Percentiles rank a stretch among this genome's conserved stretches.
phyloP scores from a whole-genome alignment of 2,329 filamentous ascomycete genomes.

The Epichloe festucae region DNA sequence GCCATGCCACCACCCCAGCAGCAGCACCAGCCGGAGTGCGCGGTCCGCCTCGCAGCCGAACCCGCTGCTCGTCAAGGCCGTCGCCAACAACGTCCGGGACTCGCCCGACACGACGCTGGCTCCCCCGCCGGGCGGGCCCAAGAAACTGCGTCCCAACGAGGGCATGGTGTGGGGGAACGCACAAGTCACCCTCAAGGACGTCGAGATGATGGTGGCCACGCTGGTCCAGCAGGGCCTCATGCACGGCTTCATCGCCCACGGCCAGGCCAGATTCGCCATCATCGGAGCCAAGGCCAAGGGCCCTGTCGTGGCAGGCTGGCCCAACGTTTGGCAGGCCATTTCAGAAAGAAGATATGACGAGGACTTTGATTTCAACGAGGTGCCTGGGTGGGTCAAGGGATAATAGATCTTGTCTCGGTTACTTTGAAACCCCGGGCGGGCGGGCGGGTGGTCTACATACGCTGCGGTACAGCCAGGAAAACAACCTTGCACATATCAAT shows the following conservation, averaged over 20 bases:
- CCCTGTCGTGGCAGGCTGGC: constrained; percentile 61
- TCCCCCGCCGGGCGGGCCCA: constrained; percentile 33
- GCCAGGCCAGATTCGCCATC: constrained; percentile 66
- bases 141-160: constrained; percentile 40
- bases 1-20: constrained; percentile 20
- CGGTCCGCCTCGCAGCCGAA: constrained; percentile 30
- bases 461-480: background rate
- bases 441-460: too few species aligned
- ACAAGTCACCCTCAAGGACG: constrained; percentile 43
- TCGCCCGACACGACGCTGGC: constrained; percentile 28
- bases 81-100: constrained; percentile 32
- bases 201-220: constrained; percentile 67
- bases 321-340: constrained; percentile 58
- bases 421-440: too few species aligned
- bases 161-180: constrained; percentile 54
- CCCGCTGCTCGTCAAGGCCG: constrained; percentile 37
- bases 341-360: constrained; percentile 45
- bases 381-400: constrained; percentile 62
- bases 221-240: constrained; percentile 71
- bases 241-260: constrained; percentile 72
- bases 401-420: constrained; percentile 9
- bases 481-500: background rate
- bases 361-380: constrained; percentile 46
- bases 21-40: constrained; percentile 7
- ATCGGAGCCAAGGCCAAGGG: constrained; percentile 59